Evolutionary conservation across 1,139 yeast species (phyloP).

Genomic region (Taphrina wiesneri): DNA sequence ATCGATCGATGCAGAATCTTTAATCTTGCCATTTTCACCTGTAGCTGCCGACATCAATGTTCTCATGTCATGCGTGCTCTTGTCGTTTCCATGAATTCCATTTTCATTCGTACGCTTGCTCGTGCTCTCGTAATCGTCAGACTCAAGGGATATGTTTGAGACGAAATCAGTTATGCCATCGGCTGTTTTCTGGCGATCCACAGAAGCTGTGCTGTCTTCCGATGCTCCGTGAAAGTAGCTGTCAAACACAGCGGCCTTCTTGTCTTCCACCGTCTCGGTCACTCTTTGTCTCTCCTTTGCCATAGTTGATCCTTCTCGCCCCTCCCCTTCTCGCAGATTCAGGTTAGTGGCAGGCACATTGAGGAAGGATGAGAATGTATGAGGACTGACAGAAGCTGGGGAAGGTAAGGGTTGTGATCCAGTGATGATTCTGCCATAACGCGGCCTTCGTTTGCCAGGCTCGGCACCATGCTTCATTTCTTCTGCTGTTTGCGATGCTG

Average conservation of each 20-base stretch:
- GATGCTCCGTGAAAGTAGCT: not conserved
- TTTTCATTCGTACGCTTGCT: not conserved
- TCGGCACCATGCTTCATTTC: constrained; percentile 38
- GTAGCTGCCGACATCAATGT: not conserved
- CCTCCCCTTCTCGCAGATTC: constrained; percentile 23
- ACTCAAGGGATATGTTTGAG: constrained; percentile 13
- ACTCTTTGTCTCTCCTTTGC: constrained; percentile 28
- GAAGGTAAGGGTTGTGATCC: constrained; percentile 87
- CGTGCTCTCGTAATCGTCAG: not conserved
- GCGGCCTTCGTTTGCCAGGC: constrained; percentile 52
- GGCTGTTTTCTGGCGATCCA: constrained; percentile 19
- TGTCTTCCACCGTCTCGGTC: not conserved
- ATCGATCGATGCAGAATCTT: constrained; percentile 12
- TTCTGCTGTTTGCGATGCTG: constrained; percentile 47
- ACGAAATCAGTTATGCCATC: constrained; percentile 25
- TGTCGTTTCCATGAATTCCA: not conserved
- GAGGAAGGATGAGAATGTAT: not conserved
- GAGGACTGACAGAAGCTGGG: constrained; percentile 16
- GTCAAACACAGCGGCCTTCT: not conserved
- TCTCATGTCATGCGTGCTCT: constrained; percentile 5
- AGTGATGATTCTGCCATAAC: constrained; percentile 75
- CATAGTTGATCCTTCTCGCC: constrained; percentile 27
- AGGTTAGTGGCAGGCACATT: not conserved
- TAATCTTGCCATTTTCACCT: not conserved
- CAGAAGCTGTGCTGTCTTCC: not conserved